Conservation (phyloP, 2,329 filamentous ascomycete species). For the Colletotrichum sp. region DNA sequence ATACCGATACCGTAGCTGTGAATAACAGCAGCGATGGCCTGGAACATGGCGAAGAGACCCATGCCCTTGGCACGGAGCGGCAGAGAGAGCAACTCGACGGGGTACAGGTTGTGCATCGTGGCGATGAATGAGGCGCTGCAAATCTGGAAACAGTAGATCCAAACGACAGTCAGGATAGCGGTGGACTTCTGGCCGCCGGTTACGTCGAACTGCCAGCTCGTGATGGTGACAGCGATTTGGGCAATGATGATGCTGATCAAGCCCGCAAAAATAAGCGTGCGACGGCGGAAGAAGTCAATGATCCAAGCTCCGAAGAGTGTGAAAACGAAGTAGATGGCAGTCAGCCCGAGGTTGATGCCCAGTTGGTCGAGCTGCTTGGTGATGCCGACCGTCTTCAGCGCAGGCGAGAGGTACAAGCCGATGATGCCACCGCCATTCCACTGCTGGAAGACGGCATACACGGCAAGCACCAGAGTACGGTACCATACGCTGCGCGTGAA, state of each 20-base stretch:
- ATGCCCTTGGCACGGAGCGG: slow-evolving; percentile 49
- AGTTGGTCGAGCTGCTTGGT: slow-evolving; percentile 39
- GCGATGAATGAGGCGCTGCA: slow-evolving; percentile 49
- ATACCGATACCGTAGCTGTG: slow-evolving; percentile 52
- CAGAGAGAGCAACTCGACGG: slow-evolving; percentile 47
- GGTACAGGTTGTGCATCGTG: slow-evolving; percentile 54
- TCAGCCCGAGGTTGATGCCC: slow-evolving; percentile 47
- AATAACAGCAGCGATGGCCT: slow-evolving; percentile 46
- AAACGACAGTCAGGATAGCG: slow-evolving; percentile 47
- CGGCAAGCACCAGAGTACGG: slow-evolving; percentile 45
- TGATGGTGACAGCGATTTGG: slow-evolving; percentile 51
- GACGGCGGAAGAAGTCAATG: slow-evolving; percentile 44
- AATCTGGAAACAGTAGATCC: slow-evolving; percentile 54
- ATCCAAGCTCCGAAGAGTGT: slow-evolving; percentile 46
- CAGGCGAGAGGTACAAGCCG: slow-evolving; percentile 43
- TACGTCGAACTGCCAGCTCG: slow-evolving; percentile 48
- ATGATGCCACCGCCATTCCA: slow-evolving; percentile 51
- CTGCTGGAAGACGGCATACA: slow-evolving; percentile 52
- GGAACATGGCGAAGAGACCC: slow-evolving; percentile 49
- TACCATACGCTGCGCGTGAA: slow-evolving; percentile 48
- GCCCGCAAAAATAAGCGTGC: slow-evolving; percentile 39
- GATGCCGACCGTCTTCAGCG: slow-evolving; percentile 47
- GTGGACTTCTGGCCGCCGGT: slow-evolving; percentile 11
- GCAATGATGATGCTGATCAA: slow-evolving; percentile 43
- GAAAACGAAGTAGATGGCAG: slow-evolving; percentile 50